Evolutionary conservation across 768 basidiomycete genomes (phyloP).

Genomic region (Podaxis rugospora): DNA sequence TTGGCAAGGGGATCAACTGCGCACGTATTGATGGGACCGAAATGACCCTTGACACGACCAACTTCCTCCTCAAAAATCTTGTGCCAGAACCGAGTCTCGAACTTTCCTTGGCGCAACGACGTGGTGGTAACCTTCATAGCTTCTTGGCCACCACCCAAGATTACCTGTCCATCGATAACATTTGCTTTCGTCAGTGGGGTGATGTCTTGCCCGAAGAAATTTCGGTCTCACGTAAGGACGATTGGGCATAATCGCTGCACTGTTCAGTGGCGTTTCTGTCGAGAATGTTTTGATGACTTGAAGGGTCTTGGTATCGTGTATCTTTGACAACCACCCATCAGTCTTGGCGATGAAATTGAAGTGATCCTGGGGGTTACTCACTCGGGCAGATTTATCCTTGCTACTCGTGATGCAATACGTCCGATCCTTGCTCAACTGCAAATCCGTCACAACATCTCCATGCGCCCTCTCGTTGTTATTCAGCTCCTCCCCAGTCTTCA

Average conservation of each 20-base stretch:
- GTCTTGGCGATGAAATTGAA: background rate
- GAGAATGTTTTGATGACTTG: constrained; percentile 89
- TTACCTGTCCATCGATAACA: constrained; percentile 45
- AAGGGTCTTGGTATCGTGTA: constrained; percentile 88
- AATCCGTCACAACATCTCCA: constrained; percentile 81
- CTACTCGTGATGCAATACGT: constrained; percentile 95
- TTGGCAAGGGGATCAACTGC: constrained; percentile 27
- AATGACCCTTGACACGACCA: constrained; percentile 95
- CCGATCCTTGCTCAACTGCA: constrained; percentile 86
- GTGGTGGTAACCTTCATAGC: constrained; percentile 98
- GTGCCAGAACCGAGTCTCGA: constrained; percentile 99
- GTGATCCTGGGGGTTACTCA: constrained; percentile 30
- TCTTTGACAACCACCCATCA: constrained; percentile 29
- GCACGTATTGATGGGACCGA: constrained; percentile 94
- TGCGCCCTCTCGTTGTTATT: constrained; percentile 85
- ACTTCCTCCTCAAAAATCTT: constrained; percentile 96
- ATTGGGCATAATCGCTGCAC: constrained; percentile 79
- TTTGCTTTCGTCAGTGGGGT: background rate
- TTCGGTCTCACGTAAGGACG: constrained; percentile 69
- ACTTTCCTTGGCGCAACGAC: constrained; percentile 90
- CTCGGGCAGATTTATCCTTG: constrained; percentile 95
- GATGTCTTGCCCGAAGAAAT: background rate
- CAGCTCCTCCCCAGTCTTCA: constrained; percentile 81
- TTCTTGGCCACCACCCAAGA: constrained; percentile 96
- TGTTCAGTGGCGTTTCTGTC: constrained; percentile 95